Percentiles rank a stretch among this genome's conserved stretches.
These are phyloP conservation scores for Debaryomyces coudertii DNA, from an alignment of 1,139 yeast genomes.

Conservation along the genomic window DNA sequence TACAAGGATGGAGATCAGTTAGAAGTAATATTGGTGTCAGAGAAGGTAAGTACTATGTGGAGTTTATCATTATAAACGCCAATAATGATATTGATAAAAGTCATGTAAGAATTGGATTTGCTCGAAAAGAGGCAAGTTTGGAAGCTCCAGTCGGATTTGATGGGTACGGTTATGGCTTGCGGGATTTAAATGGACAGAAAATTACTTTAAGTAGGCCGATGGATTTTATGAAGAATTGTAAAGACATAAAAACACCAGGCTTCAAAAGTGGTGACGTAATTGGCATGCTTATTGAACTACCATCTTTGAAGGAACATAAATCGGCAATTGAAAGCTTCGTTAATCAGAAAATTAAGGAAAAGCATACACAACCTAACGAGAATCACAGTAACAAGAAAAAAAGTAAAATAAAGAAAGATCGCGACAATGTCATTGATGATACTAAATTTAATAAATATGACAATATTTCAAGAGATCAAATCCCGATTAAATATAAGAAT, in stretches of 20 bases:
- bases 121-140: slow-evolving; percentile 81
- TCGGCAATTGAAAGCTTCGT: slow-evolving; percentile 28
- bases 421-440: slow-evolving; percentile 21
- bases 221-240: slow-evolving; percentile 43
- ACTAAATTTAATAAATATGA: slow-evolving; percentile 26
- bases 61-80: slow-evolving; percentile 58
- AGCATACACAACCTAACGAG: slow-evolving; percentile 13
- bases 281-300: slow-evolving; percentile 78
- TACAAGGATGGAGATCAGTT: slow-evolving; percentile 80
- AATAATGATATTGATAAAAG: slow-evolving; percentile 37
- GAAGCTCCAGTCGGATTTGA: slow-evolving; percentile 98
- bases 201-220: slow-evolving; percentile 75
- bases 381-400: slow-evolving; percentile 22
- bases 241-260: slow-evolving; percentile 30
- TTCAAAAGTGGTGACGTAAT: slow-evolving; percentile 78
- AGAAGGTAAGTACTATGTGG: slow-evolving; percentile 84
- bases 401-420: slow-evolving; percentile 15
- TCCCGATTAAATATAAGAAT: slow-evolving; percentile 82
- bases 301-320: slow-evolving; percentile 50
- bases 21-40: slow-evolving; percentile 75
- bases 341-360: slow-evolving; percentile 15
- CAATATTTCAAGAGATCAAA: slow-evolving; percentile 73
- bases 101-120: slow-evolving; percentile 83
- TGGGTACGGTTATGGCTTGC: slow-evolving; percentile 87
- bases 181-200: slow-evolving; percentile 81